phyloP scores from a whole-genome alignment of 139 green algal genomes.

The Chlorella sorokiniana region DNA sequence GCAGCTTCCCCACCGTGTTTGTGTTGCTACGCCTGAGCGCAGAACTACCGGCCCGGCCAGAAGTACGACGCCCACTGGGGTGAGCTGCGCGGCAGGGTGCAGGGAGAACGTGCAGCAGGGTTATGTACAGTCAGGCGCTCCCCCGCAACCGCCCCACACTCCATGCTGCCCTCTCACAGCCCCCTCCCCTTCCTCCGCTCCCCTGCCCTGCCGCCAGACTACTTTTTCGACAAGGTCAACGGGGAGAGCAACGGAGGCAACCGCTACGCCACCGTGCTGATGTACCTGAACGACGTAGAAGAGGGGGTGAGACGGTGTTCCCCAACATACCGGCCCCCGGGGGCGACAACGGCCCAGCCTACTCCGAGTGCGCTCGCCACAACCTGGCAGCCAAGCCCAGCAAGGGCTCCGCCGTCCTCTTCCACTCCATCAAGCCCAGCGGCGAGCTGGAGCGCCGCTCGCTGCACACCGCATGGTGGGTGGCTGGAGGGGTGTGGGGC shows the following conservation, averaged over 20 bases:
- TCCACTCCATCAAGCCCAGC: slow-evolving; percentile 62
- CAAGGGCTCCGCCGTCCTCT: slow-evolving; percentile 63
- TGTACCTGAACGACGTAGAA: slow-evolving; percentile 79
- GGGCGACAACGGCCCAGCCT: slow-evolving; percentile 50
- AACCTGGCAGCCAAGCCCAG: slow-evolving; percentile 61
- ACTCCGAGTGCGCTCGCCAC: slow-evolving; percentile 64
- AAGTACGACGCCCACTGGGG: slow-evolving; percentile 1
- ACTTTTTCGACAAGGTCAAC: slow-evolving; percentile 67
- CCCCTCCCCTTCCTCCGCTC: neutral
- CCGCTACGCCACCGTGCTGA: slow-evolving; percentile 79
- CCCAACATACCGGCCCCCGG: slow-evolving; percentile 64
- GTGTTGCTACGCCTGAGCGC: neutral
- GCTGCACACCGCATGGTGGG: slow-evolving; percentile 73
- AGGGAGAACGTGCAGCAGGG: too few species aligned
- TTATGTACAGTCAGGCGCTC: too few species aligned
- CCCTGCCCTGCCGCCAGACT: slow-evolving; percentile 39
- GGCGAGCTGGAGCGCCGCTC: slow-evolving; percentile 55
- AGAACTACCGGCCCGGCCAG: slow-evolving; percentile 13
- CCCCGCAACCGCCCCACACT: neutral
- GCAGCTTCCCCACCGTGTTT: too few species aligned
- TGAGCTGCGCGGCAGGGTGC: too few species aligned
- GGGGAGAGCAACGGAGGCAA: slow-evolving; percentile 67
- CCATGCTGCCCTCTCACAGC: neutral
- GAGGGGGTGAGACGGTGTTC: slow-evolving; percentile 82
- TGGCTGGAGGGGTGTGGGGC: too few species aligned